Base-by-base conservation (phyloP, 2,329 filamentous ascomycete genomes). In the Pleoardoris graminearum region DNA sequence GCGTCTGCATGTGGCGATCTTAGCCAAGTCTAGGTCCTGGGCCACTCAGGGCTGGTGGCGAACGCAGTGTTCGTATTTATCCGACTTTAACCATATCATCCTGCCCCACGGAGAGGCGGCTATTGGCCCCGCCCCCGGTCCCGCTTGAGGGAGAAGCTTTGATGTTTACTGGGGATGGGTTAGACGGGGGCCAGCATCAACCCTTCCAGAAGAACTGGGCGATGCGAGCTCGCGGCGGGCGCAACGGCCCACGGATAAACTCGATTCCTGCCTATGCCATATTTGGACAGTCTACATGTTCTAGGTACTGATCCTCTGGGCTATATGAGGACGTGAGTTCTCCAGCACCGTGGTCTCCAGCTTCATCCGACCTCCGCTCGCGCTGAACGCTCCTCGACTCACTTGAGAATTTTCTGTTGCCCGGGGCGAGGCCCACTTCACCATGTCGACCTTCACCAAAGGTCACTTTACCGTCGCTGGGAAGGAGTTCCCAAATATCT, bases 401-500 rank as follows among this genome's bases (percentile, higher is more conserved):
- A 41, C 48, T 37, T 10, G 45, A 30, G 36, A 27, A 11, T 16
- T 38, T 19, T 30, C 22, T 14, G 33, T 38, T 37, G 33, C 14
- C 14, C 30, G 21, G 25, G 1, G 16, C 16, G 22, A 47, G 16
- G 44, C 35, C 44, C 29, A 29, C 33, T 37, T 30, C 22, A 35
- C 50, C 46, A 51, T 39, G 25, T 48, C 32, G 22, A 52, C 52
- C 3, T n/a, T 51, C 36, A 42, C 55, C 2, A 59, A 47, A 5
- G 60, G 60, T 55, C 50, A 58, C 49, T 63, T 63, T 47, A 57
- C 23, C 37, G 60, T 63, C 43, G 49, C 49, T 12, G 58, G 58
- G 21, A 51, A 49, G 11, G 54, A 61, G 25, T 63, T 63, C 50
- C 45, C 54, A 14, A 50, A 54, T n/a, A 48, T 63, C 51, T 52